Conservation (phyloP, 2,329 filamentous ascomycete genomes). For the Metarhizium humberi region DNA sequence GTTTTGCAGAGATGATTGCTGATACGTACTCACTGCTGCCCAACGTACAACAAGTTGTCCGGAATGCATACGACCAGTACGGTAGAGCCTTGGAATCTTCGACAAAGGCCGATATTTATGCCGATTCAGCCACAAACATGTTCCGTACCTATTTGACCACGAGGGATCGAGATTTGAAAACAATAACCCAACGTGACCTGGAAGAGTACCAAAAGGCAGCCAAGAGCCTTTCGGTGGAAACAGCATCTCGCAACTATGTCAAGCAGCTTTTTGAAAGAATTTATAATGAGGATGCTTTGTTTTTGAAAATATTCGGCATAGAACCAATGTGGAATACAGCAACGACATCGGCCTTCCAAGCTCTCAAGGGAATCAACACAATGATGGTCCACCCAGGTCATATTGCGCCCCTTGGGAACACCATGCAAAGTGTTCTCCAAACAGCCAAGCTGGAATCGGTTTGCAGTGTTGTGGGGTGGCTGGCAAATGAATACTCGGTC, state of each 20-base stretch:
- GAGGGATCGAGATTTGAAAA: slow-evolving; percentile 43
- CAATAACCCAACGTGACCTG: slow-evolving; percentile 43
- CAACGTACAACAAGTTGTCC: slow-evolving; percentile 44
- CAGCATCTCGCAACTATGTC: slow-evolving; percentile 46
- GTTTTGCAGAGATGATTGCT: slow-evolving; percentile 48
- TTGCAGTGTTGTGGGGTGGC: slow-evolving; percentile 48
- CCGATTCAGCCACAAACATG: slow-evolving; percentile 43
- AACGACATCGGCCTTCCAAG: slow-evolving; percentile 39
- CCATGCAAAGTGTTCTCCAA: slow-evolving; percentile 40
- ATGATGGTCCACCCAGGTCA: slow-evolving; percentile 45
- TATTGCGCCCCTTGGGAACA: slow-evolving; percentile 39
- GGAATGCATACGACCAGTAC: slow-evolving; percentile 41
- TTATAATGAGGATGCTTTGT: slow-evolving; percentile 44
- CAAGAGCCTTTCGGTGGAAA: slow-evolving; percentile 40
- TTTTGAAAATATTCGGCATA: slow-evolving; percentile 45
- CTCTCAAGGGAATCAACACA: slow-evolving; percentile 39
- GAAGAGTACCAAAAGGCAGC: slow-evolving; percentile 44
- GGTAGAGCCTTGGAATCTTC: slow-evolving; percentile 34
- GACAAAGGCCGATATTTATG: slow-evolving; percentile 41
- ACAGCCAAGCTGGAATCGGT: slow-evolving; percentile 36
- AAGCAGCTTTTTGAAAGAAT: slow-evolving; percentile 52
- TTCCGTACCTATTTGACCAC: slow-evolving; percentile 44
- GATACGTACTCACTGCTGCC: slow-evolving; percentile 47
- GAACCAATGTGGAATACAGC: slow-evolving; percentile 43
- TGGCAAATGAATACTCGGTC: slow-evolving; percentile 48